Conservation (phyloP, 768 basidiomycete species). For the Lentinus brumalis region DNA sequence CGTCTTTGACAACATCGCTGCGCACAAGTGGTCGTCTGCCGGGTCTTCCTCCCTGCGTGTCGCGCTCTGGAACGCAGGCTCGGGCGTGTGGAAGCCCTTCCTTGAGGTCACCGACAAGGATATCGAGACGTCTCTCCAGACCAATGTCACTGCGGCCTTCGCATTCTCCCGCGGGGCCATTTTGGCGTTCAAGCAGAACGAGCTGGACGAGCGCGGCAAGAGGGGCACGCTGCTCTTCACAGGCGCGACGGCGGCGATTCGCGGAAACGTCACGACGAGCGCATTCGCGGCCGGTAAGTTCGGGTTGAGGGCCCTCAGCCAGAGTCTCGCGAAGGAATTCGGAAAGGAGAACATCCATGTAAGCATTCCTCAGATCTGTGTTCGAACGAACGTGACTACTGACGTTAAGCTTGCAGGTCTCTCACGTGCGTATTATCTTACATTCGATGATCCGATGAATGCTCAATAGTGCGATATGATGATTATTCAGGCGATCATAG, state of each 20-base stretch:
- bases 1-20: constrained; percentile 36
- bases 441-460: too few relatives aligned
- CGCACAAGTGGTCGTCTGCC: constrained; percentile 28
- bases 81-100: constrained; percentile 38
- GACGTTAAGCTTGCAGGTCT: constrained; percentile 41
- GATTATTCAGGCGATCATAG: constrained; percentile 62
- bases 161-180: constrained; percentile 40
- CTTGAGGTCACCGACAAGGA: constrained; percentile 40
- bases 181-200: constrained; percentile 35
- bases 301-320: constrained; percentile 39
- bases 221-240: constrained; percentile 46
- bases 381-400: not conserved
- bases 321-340: constrained; percentile 45
- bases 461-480: not conserved
- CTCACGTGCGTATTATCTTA: constrained; percentile 50
- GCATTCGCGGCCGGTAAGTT: constrained; percentile 43
- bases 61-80: constrained; percentile 42
- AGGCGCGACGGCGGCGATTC: constrained; percentile 41
- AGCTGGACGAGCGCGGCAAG: constrained; percentile 30
- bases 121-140: constrained; percentile 29
- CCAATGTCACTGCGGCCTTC: constrained; percentile 39
- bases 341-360: constrained; percentile 46
- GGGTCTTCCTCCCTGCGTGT: constrained; percentile 35
- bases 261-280: constrained; percentile 40
- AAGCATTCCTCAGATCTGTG: not conserved